phyloP scores from a whole-genome alignment of 345 rosid species.

The Balakata baccata region DNA sequence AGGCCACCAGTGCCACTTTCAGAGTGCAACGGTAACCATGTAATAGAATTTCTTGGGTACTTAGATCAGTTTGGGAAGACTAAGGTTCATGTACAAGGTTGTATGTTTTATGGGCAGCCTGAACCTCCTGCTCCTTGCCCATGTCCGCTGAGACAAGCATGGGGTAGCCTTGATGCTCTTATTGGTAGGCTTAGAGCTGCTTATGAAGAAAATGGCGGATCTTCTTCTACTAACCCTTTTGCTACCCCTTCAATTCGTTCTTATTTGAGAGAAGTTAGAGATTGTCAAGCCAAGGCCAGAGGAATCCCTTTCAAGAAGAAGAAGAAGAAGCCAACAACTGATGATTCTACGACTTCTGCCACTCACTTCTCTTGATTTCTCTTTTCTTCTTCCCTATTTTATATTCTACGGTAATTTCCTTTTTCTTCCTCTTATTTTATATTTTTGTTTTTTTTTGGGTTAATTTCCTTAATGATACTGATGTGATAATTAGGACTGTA shows the following conservation, averaged over 20 bases:
- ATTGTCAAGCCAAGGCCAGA: constrained; percentile 80
- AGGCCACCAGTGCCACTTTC: constrained; percentile 63
- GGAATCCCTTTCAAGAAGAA: constrained; percentile 88
- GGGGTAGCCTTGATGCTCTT: constrained; percentile 93
- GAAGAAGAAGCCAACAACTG: constrained; percentile 47
- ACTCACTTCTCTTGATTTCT: constrained; percentile 40
- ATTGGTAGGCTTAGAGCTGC: constrained; percentile 89
- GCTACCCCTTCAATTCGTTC: constrained; percentile 67
- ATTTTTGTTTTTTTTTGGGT: background rate
- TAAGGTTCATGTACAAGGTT: constrained; percentile 68
- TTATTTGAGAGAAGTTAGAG: constrained; percentile 71
- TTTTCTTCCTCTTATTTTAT: no score
- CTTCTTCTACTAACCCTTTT: constrained; percentile 76
- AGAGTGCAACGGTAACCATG: constrained; percentile 60
- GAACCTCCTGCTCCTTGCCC: constrained; percentile 92
- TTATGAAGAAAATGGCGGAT: constrained; percentile 83
- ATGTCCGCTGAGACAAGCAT: constrained; percentile 81
- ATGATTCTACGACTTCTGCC: constrained; percentile 31
- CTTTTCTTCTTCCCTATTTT: background rate
- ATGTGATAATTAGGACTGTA: no score
- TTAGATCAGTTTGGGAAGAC: constrained; percentile 87
- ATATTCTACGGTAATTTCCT: constrained; percentile 18
- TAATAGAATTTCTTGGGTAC: constrained; percentile 66
- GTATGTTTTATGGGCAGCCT: constrained; percentile 80
- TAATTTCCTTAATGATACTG: background rate